These are phyloP conservation scores for Drechslera avenae DNA, from an alignment of 2,329 filamentous ascomycete genomes.

Conservation along the genomic window DNA sequence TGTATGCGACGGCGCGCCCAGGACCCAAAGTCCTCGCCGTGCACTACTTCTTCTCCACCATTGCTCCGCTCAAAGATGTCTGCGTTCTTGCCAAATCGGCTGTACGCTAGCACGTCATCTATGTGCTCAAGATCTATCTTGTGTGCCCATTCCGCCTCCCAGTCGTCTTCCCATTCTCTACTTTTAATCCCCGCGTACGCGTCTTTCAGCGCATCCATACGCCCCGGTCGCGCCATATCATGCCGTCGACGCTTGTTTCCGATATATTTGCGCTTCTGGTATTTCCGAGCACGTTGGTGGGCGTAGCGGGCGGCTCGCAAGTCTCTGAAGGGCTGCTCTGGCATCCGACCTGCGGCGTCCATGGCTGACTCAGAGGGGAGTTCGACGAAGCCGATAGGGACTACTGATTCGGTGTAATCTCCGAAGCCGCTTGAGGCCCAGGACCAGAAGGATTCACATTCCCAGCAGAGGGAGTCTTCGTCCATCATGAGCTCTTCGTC, in stretches of 20 bases:
- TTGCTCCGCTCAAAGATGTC: background rate
- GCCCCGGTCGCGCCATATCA: background rate
- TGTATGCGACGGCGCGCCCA: conserved; percentile 13
- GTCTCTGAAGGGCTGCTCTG: conserved; percentile 7
- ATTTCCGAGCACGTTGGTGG: background rate
- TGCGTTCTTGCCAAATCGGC: background rate
- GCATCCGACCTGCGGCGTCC: conserved; percentile 5
- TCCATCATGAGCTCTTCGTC: background rate
- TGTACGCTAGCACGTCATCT: conserved; percentile 5
- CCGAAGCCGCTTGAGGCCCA: background rate
- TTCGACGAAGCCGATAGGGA: background rate
- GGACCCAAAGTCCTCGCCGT: conserved; percentile 11
- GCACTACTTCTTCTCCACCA: background rate
- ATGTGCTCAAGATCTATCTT: background rate
- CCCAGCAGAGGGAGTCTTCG: background rate
- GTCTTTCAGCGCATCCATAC: background rate
- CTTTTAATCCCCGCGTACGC: background rate
- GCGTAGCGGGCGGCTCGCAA: background rate
- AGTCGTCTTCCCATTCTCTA: background rate
- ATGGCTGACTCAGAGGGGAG: conserved; percentile 3
- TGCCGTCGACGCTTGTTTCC: conserved; percentile 1
- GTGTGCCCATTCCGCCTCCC: background rate
- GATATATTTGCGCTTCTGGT: background rate
- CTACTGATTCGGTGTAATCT: background rate
- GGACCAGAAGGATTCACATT: background rate